Base-by-base conservation (phyloP, 352 stramenopile genomes). In the Pythium brachiatum region DNA sequence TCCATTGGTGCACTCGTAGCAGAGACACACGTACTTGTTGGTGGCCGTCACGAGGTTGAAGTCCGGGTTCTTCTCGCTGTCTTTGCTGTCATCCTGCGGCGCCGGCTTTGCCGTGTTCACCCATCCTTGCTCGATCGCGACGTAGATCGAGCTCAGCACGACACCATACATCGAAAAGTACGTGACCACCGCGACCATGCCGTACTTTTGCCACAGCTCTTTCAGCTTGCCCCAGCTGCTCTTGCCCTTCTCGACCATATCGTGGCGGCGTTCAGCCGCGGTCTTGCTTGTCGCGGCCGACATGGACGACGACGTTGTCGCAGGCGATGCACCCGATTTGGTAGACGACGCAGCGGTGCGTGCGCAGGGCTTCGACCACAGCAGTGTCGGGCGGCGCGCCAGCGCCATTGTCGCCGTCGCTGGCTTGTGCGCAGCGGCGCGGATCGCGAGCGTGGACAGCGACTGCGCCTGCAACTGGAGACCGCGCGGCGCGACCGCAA, bases 151-250 rank as follows among this genome's bases (percentile, higher is more conserved):
- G 50, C 86, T 75, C 23, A 95, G 67, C 51, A 92, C 83, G 21
- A 76, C 62, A 25, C 81, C 83, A 43, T 95, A 95, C 73, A 95
- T 81, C 8, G 69, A 73, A 21, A 95, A 68, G 65, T 95, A 95
- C 50, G 86, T 95, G 61, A 81, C 86, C 43, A 95, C 88, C 3
- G 83, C 83, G 44, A 95, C 83, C 27, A 89, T 68, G 60, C 86
- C 86, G 60, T 93, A 95, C 69, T 93, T 88, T 55, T 75, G 77
- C 86, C 86, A 95, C 52, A 93, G 69, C 23, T 92, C 83, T 62
- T 91, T 92, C 18, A 94, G 70, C 15, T 81, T 76, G 29, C 68
- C 76, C 25, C 85, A 64, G 44, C 80, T 74, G 26, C 68, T 74
- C 70, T 76, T 74, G 34, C 67, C 68, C 57, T 79, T 76, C 31